phyloP scores from a whole-genome alignment of 1,139 yeast species.

The Taiozyma sp. region DNA sequence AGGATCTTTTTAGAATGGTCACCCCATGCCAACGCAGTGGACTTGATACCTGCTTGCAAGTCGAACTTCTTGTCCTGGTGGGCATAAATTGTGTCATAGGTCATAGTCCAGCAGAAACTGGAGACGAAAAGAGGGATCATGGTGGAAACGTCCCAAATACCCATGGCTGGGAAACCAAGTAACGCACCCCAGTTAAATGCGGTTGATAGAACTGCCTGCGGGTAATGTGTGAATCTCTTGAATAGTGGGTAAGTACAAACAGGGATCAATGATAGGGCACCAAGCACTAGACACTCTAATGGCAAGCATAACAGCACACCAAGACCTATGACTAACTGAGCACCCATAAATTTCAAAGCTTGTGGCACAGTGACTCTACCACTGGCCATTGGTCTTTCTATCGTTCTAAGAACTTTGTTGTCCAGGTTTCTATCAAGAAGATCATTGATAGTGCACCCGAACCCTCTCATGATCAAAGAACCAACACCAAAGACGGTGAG shows the following conservation, averaged over 20 bases:
- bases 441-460: constrained; percentile 96
- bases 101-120: constrained; percentile 89
- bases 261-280: constrained; percentile 74
- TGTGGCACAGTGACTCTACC: constrained; percentile 71
- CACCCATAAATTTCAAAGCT: constrained; percentile 72
- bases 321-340: constrained; percentile 70
- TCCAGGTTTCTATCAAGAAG: constrained; percentile 81
- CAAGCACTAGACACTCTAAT: constrained; percentile 73
- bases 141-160: constrained; percentile 68
- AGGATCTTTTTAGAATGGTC: constrained; percentile 66
- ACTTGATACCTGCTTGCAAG: constrained; percentile 83
- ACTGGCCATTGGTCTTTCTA: constrained; percentile 86
- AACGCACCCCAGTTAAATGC: constrained; percentile 96
- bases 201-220: constrained; percentile 76
- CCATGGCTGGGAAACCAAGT: constrained; percentile 95
- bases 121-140: constrained; percentile 77
- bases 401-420: constrained; percentile 79
- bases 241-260: constrained; percentile 89
- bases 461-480: constrained; percentile 90
- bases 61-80: constrained; percentile 95
- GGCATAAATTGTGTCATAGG: constrained; percentile 94
- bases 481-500: constrained; percentile 74
- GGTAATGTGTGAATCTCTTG: constrained; percentile 92
- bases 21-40: constrained; percentile 95
- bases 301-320: constrained; percentile 73